Conservation (phyloP, 108 stramenopile genomes). For the Conticribra weissflogii region DNA sequence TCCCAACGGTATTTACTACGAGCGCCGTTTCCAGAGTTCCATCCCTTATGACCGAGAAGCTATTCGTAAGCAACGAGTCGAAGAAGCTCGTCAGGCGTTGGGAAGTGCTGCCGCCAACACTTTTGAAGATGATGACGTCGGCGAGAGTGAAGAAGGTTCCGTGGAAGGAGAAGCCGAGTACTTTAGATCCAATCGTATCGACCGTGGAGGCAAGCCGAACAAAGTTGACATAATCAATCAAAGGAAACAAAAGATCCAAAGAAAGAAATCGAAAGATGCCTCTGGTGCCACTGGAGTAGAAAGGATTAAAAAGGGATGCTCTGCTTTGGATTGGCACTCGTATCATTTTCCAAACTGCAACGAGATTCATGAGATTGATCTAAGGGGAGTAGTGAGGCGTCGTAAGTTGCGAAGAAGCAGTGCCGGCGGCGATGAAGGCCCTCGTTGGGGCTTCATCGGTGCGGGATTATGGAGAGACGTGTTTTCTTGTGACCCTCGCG, state of each 20-base stretch:
- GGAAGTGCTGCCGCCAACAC: constrained; percentile 35
- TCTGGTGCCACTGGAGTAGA: constrained; percentile 18
- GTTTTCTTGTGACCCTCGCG: neutral
- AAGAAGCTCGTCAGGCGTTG: constrained; percentile 37
- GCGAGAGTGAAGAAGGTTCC: neutral
- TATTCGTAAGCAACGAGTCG: constrained; percentile 22
- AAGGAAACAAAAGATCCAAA: constrained; percentile 6
- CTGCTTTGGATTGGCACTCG: constrained; percentile 59
- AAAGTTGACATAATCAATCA: constrained; percentile 9
- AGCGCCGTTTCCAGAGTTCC: neutral
- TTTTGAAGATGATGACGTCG: neutral
- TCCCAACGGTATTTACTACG: neutral
- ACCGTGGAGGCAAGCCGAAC: constrained; percentile 30
- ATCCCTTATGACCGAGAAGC: constrained; percentile 17
- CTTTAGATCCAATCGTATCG: neutral
- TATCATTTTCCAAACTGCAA: constrained; percentile 71
- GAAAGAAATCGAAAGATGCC: neutral
- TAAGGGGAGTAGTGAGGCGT: constrained; percentile 30
- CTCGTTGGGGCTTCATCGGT: neutral
- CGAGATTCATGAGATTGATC: constrained; percentile 77
- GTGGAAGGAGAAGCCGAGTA: neutral
- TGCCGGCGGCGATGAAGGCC: neutral
- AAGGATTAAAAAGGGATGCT: constrained; percentile 40
- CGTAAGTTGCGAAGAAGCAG: neutral
- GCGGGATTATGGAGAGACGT: constrained; percentile 2